These are phyloP conservation scores for Neophaeococcomyces aloes DNA, from an alignment of 2,329 filamentous ascomycete species.

Conservation along the genomic window DNA sequence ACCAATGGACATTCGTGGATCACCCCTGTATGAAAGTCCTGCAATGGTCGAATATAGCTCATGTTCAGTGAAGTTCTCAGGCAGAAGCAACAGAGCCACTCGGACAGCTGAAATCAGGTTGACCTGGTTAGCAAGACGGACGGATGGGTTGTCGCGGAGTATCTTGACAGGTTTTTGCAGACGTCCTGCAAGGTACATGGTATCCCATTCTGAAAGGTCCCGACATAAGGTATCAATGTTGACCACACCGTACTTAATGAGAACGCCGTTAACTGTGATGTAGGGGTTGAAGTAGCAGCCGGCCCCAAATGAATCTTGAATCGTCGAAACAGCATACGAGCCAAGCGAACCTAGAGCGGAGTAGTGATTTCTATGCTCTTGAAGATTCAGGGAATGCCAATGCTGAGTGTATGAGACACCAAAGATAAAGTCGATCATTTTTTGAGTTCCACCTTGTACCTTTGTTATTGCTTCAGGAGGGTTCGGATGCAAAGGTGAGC, in stretches of 20 bases:
- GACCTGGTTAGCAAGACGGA: constrained; percentile 89
- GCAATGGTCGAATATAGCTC: constrained; percentile 86
- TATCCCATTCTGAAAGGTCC: constrained; percentile 85
- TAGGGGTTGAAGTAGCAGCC: constrained; percentile 98
- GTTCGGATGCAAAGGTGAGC: constrained; percentile 62
- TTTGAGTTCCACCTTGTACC: constrained; percentile 75
- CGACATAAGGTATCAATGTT: constrained; percentile 80
- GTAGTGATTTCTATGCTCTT: constrained; percentile 84
- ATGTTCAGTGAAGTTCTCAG: constrained; percentile 71
- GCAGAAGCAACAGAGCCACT: constrained; percentile 77
- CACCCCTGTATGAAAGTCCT: constrained; percentile 84
- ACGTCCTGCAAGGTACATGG: constrained; percentile 87
- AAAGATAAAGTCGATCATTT: constrained; percentile 98
- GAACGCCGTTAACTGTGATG: constrained; percentile 82
- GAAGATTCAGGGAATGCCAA: constrained; percentile 89
- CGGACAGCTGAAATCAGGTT: constrained; percentile 88
- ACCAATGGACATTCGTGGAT: constrained; percentile 86
- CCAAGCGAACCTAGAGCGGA: constrained; percentile 73
- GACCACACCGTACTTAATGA: constrained; percentile 97
- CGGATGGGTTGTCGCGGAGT: constrained; percentile 79
- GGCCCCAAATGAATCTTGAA: constrained; percentile 81
- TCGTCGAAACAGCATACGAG: constrained; percentile 69
- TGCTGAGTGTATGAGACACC: constrained; percentile 90
- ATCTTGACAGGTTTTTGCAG: constrained; percentile 98
- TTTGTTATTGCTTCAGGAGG: constrained; percentile 70